Base-by-base conservation (phyloP, 768 basidiomycete species). In the Tulasnella sp. region DNA sequence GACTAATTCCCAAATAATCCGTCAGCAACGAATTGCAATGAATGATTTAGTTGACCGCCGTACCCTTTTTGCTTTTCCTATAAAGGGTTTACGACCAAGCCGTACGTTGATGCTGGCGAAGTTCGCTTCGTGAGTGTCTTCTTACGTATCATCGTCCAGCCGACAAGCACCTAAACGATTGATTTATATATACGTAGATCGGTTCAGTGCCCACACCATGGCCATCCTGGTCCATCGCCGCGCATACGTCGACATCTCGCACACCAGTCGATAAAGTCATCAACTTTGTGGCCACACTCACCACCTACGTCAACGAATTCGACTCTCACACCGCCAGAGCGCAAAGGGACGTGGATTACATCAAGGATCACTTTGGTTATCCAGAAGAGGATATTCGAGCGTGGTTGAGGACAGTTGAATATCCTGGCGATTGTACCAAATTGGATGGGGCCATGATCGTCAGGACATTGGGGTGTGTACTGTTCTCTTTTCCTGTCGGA, bases 191-290 rank as follows among this genome's bases (percentile, higher is more conserved):
- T 38, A 51, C 10, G 5, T 51, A 90, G 87, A 89, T 91, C 63
- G 86, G 87, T 13, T 83, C 85, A 8, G 84, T 90, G 4, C 84
- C 84, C 38, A 97, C 94, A 0, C 95, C 95, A 0, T 99, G 95
- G 95, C 89, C 93, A 13, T 94, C 91, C 0, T 99, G 95, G 95
- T 73, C 89, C 60, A 88, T 98, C 67, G 94, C 89, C 24, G 90
- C 90, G 7, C 86, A 90, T 64, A 85, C 85, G 0, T 75, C 76
- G 11, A 66, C 76, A 17, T 70, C 76, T n/a, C 79, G 85, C 15
- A 81, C 84, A 27, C 70, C 80, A 3, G 61, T 78, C 0, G 66
- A 69, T 1, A 74, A 74, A 0, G 73, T 92, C 13, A 69, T 70
- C 17, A 52, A 69, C 2, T 96, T 96, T 73, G 74, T 97, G 13